Conservation (phyloP, 116 monocot species). For the Iris pallida region DNA sequence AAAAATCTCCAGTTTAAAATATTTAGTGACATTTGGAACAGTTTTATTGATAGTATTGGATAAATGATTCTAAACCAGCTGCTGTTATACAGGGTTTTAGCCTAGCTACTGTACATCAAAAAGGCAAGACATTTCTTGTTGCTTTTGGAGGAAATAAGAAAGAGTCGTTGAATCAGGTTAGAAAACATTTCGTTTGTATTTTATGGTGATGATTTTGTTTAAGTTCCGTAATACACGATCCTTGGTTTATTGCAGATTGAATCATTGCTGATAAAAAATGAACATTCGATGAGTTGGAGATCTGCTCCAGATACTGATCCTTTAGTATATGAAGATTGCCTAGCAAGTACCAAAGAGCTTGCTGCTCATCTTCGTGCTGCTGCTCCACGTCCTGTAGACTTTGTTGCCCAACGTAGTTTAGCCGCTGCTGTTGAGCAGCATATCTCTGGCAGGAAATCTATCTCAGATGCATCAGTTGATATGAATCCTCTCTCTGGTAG, state of each 20-base stretch:
- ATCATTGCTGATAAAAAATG: constrained; percentile 65
- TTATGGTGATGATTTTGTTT: background rate
- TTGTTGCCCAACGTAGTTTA: constrained; percentile 38
- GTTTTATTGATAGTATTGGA: background rate
- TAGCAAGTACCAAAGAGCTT: constrained; percentile 34
- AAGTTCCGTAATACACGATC: background rate
- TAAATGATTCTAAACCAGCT: background rate
- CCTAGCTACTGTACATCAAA: constrained; percentile 68
- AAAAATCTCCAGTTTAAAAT: background rate
- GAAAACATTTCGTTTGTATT: background rate
- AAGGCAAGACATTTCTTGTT: constrained; percentile 66
- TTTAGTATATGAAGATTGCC: constrained; percentile 38
- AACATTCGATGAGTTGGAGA: constrained; percentile 62
- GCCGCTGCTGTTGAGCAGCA: constrained; percentile 56
- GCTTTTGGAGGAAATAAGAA: constrained; percentile 96
- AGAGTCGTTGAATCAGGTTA: constrained; percentile 84
- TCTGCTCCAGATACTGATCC: constrained; percentile 54
- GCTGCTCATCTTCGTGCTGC: constrained; percentile 35
- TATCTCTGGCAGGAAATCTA: constrained; percentile 68
- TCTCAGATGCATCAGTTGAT: constrained; percentile 61
- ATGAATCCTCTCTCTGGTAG: constrained; percentile 33
- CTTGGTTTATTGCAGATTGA: constrained; percentile 55
- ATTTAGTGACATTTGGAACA: background rate
- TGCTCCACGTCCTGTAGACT: constrained; percentile 17
- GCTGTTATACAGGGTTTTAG: constrained; percentile 66